Evolutionary conservation across 345 rosid genomes (phyloP).

Genomic region (Chamaenerion angustifolium): DNA sequence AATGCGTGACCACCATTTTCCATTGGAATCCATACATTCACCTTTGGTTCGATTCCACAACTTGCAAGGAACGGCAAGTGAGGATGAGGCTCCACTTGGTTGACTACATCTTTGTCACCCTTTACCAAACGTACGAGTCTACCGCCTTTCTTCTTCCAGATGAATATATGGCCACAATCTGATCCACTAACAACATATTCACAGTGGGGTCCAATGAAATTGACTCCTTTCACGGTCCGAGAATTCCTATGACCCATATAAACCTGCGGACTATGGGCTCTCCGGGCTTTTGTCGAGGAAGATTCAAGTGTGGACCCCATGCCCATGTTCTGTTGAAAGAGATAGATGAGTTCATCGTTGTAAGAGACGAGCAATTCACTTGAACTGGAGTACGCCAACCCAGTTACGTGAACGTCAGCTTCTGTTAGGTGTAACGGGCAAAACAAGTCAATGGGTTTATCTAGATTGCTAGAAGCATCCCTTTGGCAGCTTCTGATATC

Average conservation of each 20-base stretch:
- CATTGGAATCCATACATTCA: constrained; percentile 75
- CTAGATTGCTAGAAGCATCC: constrained; percentile 38
- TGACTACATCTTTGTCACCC: constrained; percentile 64
- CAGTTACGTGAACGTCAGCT: constrained; percentile 57
- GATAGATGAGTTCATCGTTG: constrained; percentile 61
- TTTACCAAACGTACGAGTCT: constrained; percentile 63
- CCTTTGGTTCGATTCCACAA: constrained; percentile 67
- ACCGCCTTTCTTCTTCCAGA: constrained; percentile 79
- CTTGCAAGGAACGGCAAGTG: constrained; percentile 55
- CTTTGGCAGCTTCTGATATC: constrained; percentile 61
- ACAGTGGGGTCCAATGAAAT: constrained; percentile 69
- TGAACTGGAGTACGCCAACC: constrained; percentile 75
- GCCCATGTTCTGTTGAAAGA: constrained; percentile 65
- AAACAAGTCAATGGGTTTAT: constrained; percentile 44
- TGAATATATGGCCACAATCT: constrained; percentile 85
- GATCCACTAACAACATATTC: constrained; percentile 94
- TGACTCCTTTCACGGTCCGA: constrained; percentile 74
- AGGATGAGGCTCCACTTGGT: constrained; percentile 78
- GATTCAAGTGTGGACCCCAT: constrained; percentile 37
- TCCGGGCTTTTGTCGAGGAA: constrained; percentile 19
- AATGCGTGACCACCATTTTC: not conserved
- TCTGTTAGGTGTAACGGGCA: constrained; percentile 70
- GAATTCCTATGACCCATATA: constrained; percentile 67
- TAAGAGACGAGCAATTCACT: constrained; percentile 86
- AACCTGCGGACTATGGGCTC: constrained; percentile 38